Evolutionary conservation across 106 monocot genomes (phyloP).

Genomic region (Iris macrosiphon): DNA sequence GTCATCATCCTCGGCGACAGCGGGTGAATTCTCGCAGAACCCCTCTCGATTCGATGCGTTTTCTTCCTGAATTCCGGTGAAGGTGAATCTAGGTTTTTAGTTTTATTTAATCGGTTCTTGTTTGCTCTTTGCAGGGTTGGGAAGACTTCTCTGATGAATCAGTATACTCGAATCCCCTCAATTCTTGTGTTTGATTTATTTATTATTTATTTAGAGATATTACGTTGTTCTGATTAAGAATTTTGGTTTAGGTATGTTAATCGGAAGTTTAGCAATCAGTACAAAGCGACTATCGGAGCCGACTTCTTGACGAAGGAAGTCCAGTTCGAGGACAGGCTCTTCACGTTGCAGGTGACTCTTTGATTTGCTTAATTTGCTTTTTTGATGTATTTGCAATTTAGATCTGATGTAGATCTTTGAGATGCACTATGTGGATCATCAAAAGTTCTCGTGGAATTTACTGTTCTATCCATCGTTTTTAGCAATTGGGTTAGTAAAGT

Average conservation of each 20-base stretch:
- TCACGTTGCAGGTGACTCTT: slow-evolving; percentile 65
- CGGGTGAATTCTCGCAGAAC: too few relatives aligned
- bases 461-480: too few relatives aligned
- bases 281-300: slow-evolving; percentile 81
- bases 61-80: neutral
- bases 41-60: neutral
- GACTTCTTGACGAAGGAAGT: slow-evolving; percentile 91
- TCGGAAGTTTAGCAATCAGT: slow-evolving; percentile 84
- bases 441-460: too few relatives aligned
- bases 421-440: neutral
- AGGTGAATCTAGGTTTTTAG: neutral
- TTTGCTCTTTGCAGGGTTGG: slow-evolving; percentile 46
- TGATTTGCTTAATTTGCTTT: neutral
- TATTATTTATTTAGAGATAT: neutral
- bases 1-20: slow-evolving; percentile 99
- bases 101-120: neutral
- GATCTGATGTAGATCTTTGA: neutral
- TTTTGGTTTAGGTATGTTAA: slow-evolving; percentile 60
- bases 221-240: neutral
- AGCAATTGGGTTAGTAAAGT: too few relatives aligned
- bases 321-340: slow-evolving; percentile 72
- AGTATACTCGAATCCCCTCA: slow-evolving; percentile 29
- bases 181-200: slow-evolving; percentile 4
- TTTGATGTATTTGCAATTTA: neutral
- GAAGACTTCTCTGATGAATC: slow-evolving; percentile 88